These are phyloP conservation scores for Persicaria tinctoria DNA, from an alignment of 148 eudicot genomes.

Conservation along the genomic window DNA sequence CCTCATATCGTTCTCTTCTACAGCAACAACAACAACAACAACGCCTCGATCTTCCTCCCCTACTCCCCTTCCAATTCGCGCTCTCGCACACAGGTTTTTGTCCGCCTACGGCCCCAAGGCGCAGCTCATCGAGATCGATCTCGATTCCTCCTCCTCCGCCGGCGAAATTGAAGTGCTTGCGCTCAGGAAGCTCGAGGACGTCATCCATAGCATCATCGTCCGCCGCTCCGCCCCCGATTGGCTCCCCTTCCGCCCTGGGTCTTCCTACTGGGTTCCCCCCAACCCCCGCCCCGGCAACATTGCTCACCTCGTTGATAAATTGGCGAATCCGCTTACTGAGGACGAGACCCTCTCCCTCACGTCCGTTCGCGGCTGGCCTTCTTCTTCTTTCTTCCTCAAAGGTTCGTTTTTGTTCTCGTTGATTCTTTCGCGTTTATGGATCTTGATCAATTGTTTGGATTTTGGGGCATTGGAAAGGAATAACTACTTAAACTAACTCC, in stretches of 20 bases:
- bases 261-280: conserved; percentile 55
- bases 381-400: neutral
- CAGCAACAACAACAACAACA: neutral
- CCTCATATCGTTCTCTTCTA: neutral
- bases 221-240: conserved; percentile 53
- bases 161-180: neutral
- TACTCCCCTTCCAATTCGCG: neutral
- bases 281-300: neutral
- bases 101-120: conserved; percentile 4
- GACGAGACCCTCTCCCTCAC: neutral
- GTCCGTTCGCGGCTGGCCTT: neutral
- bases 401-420: neutral
- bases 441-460: neutral
- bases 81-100: neutral
- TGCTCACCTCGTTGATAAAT: neutral
- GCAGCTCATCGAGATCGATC: neutral
- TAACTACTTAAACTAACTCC: no score
- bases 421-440: no score
- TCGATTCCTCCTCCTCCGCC: neutral
- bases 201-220: conserved; percentile 37
- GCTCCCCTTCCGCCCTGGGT: conserved; percentile 57
- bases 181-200: conserved; percentile 21
- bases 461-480: neutral
- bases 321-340: neutral
- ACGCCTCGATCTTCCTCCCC: neutral